phyloP scores from a whole-genome alignment of 2,329 filamentous ascomycete species.

The Leptographium flavum region DNA sequence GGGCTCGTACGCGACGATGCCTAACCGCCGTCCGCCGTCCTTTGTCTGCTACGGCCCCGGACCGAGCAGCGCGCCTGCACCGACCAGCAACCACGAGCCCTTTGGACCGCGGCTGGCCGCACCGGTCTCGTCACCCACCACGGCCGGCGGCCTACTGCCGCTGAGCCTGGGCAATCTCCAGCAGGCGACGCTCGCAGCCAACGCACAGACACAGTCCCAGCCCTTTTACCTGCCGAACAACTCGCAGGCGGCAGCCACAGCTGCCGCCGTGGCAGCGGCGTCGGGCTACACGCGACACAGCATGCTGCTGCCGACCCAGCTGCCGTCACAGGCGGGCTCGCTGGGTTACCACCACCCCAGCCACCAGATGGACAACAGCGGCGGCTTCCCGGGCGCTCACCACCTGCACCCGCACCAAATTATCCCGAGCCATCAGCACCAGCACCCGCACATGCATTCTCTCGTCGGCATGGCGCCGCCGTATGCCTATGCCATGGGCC shows the following conservation, averaged over 20 bases:
- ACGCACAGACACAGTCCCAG: conserved; percentile 24
- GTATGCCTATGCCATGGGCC: background rate
- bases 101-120: conserved; percentile 37
- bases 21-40: conserved; percentile 41
- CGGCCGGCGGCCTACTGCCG: conserved; percentile 31
- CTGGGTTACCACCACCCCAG: conserved; percentile 7
- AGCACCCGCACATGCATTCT: background rate
- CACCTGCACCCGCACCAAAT: conserved; percentile 4
- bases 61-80: background rate
- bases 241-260: conserved; percentile 15
- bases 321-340: conserved; percentile 29
- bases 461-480: background rate
- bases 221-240: conserved; percentile 29
- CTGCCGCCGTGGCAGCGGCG: background rate
- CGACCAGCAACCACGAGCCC: conserved; percentile 26
- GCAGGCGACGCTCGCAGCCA: conserved; percentile 29
- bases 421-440: conserved; percentile 4
- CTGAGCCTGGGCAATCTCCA: conserved; percentile 41
- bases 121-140: conserved; percentile 29
- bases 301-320: conserved; percentile 36
- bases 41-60: conserved; percentile 42
- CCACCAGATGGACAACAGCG: conserved; percentile 2
- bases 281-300: conserved; percentile 33
- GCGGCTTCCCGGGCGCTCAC: conserved; percentile 3
- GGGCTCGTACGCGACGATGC: conserved; percentile 49